Percentiles rank a stretch among this genome's conserved stretches.
phyloP scores from a whole-genome alignment of 1,284 basidiomycete species.

The Boletellus dicymbophilus region DNA sequence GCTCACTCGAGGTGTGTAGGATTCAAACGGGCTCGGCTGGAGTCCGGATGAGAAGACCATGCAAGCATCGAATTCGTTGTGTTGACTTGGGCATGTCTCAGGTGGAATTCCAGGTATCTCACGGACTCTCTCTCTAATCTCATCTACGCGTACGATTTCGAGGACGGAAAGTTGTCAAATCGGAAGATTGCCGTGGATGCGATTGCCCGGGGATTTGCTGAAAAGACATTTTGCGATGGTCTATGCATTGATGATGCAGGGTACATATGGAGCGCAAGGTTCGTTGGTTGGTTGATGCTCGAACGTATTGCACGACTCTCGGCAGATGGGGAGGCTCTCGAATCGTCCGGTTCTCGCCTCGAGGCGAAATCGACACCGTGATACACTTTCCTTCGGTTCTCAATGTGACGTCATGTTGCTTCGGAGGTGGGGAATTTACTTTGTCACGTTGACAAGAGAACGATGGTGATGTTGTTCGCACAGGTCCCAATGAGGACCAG shows the following conservation, averaged over 20 bases:
- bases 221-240: slow-evolving; percentile 59
- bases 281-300: slow-evolving; percentile 17
- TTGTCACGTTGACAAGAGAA: neutral
- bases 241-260: slow-evolving; percentile 65
- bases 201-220: slow-evolving; percentile 49
- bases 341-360: slow-evolving; percentile 53
- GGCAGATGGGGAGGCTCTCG: slow-evolving; percentile 64
- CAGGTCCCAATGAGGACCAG: slow-evolving; percentile 62
- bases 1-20: slow-evolving; percentile 7
- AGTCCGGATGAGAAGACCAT: slow-evolving; percentile 24
- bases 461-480: neutral
- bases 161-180: slow-evolving; percentile 54
- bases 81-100: slow-evolving; percentile 2
- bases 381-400: slow-evolving; percentile 59
- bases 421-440: slow-evolving; percentile 49
- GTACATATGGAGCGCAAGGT: slow-evolving; percentile 71
- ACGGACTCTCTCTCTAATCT: slow-evolving; percentile 64
- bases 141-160: slow-evolving; percentile 69
- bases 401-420: slow-evolving; percentile 67
- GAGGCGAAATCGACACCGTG: slow-evolving; percentile 55
- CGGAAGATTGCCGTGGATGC: slow-evolving; percentile 59
- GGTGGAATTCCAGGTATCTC: slow-evolving; percentile 51
- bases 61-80: slow-evolving; percentile 13
- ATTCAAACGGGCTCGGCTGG: slow-evolving; percentile 26
- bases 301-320: slow-evolving; percentile 2